These are phyloP conservation scores for Exophiala dermatitidis DNA, from an alignment of 2,329 filamentous ascomycete genomes.

Conservation along the genomic window DNA sequence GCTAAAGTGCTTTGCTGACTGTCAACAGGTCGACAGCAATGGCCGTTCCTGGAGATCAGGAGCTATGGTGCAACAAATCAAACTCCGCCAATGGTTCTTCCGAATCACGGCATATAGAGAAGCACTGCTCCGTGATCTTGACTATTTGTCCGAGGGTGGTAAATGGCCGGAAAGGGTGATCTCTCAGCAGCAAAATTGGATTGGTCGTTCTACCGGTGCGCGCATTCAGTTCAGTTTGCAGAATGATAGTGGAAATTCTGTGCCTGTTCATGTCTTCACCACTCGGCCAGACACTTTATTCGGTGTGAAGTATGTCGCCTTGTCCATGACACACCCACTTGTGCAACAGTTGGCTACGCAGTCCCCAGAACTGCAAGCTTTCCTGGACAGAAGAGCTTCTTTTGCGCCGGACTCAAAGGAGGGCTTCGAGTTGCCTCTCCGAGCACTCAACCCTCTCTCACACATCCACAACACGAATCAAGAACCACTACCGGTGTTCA, in stretches of 20 bases:
- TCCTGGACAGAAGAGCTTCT: conserved; percentile 52
- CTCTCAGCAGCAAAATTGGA: conserved; percentile 80
- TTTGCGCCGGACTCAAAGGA: conserved; percentile 51
- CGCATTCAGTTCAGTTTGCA: conserved; percentile 62
- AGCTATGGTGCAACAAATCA: conserved; percentile 88
- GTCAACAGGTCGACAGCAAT: conserved; percentile 57
- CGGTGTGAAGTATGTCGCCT: conserved; percentile 75
- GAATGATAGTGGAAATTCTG: conserved; percentile 26
- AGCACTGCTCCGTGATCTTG: conserved; percentile 62
- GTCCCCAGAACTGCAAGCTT: conserved; percentile 58
- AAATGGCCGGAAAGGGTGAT: conserved; percentile 78
- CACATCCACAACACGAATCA: conserved; percentile 48
- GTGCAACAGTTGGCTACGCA: conserved; percentile 54
- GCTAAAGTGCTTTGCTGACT: conserved; percentile 23
- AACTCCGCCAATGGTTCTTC: conserved; percentile 87
- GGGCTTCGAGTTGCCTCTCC: conserved; percentile 61
- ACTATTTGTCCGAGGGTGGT: conserved; percentile 54
- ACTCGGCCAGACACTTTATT: conserved; percentile 81
- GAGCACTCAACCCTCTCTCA: conserved; percentile 58
- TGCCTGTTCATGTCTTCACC: conserved; percentile 61
- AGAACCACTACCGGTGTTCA: conserved; percentile 64
- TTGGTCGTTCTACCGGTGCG: conserved; percentile 70
- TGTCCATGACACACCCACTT: conserved; percentile 66
- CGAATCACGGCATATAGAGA: conserved; percentile 74
- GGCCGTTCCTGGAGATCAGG: conserved; percentile 76